These are phyloP conservation scores for Oehlia diaphana DNA, from an alignment of 192 early-diverging fungal genomes.

Conservation along the genomic window DNA sequence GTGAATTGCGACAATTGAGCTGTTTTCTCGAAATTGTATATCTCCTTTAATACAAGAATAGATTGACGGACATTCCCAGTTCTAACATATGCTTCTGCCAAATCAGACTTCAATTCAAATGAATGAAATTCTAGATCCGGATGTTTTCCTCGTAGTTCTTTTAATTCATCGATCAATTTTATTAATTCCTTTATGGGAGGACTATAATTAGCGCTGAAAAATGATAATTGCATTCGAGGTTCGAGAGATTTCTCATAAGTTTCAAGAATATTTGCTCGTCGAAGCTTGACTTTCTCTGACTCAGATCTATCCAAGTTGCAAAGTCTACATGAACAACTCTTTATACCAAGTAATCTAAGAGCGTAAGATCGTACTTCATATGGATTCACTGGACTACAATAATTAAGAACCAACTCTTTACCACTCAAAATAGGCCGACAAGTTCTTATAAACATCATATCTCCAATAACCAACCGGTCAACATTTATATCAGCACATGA, in stretches of 20 bases:
- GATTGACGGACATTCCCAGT: background rate
- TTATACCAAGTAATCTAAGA: background rate
- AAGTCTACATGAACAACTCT: background rate
- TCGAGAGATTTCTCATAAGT: background rate
- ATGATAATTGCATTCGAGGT: background rate
- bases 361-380: background rate
- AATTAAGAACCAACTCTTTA: background rate
- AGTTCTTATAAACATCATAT: constrained; percentile 3
- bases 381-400: background rate
- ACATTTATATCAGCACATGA: constrained; percentile 11
- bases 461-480: background rate
- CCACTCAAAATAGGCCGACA: background rate
- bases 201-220: background rate
- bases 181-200: background rate
- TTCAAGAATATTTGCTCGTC: background rate
- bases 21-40: background rate
- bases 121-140: background rate
- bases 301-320: constrained; percentile 1
- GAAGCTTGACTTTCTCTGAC: background rate
- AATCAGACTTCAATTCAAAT: too few species aligned
- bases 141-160: background rate
- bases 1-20: background rate
- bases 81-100: background rate
- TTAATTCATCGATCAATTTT: background rate
- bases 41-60: background rate